A percentile compares a stretch with the other conserved stretches of the same genome.
These are phyloP conservation scores for Phytophthora meadii DNA, from an alignment of 352 stramenopile species.

Conservation along the genomic window DNA sequence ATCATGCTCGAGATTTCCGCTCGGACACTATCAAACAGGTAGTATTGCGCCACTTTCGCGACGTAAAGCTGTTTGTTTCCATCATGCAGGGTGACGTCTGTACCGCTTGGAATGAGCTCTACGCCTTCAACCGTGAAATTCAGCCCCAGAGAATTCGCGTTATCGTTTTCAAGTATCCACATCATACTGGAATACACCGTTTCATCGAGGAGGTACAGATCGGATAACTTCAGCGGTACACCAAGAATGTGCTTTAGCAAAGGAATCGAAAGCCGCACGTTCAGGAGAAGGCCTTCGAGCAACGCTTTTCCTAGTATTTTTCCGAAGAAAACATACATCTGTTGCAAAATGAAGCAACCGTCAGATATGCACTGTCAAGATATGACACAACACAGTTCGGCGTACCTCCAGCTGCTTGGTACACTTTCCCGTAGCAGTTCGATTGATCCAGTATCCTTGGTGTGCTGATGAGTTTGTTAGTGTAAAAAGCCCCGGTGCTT, in stretches of 20 bases:
- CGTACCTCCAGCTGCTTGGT: slow-evolving; percentile 53
- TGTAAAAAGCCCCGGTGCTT: slow-evolving; percentile 58
- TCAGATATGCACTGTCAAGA: slow-evolving; percentile 7
- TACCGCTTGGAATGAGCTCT: slow-evolving; percentile 72
- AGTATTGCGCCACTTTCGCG: slow-evolving; percentile 93
- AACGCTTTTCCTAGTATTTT: slow-evolving; percentile 72
- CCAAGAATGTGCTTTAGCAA: slow-evolving; percentile 79
- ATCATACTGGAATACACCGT: slow-evolving; percentile 73
- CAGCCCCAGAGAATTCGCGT: slow-evolving; percentile 59
- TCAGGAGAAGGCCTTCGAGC: slow-evolving; percentile 78
- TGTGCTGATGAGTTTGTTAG: slow-evolving; percentile 51
- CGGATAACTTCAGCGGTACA: slow-evolving; percentile 55
- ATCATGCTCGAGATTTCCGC: slow-evolving; percentile 86
- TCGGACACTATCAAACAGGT: slow-evolving; percentile 93
- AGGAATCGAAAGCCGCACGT: slow-evolving; percentile 67
- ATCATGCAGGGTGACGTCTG: slow-evolving; percentile 85
- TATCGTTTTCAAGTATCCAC: slow-evolving; percentile 65
- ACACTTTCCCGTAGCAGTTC: slow-evolving; percentile 23
- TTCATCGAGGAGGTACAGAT: slow-evolving; percentile 77
- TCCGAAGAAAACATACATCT: slow-evolving; percentile 87
- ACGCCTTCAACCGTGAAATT: slow-evolving; percentile 68
- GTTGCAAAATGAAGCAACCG: slow-evolving; percentile 5
- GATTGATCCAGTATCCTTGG: slow-evolving; percentile 74
- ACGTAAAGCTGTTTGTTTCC: slow-evolving; percentile 97
- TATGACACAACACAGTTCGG: not conserved